A percentile compares a stretch with the other conserved stretches of the same genome.
Evolutionary conservation across 169 alveolate species (phyloP).

Genomic region (Theileria parva): DNA sequence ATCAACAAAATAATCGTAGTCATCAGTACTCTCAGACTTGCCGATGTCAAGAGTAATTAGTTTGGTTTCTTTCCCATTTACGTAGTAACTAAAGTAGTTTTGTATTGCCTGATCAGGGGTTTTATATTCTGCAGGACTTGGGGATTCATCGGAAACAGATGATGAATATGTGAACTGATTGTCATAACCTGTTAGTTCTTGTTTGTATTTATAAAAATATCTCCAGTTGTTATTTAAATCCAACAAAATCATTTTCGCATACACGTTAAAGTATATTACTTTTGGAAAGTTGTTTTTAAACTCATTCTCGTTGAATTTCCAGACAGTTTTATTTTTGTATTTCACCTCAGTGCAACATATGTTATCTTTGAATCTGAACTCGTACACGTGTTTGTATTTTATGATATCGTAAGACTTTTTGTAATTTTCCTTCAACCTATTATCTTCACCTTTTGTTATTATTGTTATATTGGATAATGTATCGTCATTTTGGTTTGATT

Average conservation of each 20-base stretch:
- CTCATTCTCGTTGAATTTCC: constrained; percentile 1
- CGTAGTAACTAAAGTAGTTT: background rate
- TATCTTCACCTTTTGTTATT: background rate
- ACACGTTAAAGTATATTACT: background rate
- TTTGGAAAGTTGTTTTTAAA: constrained; percentile 4
- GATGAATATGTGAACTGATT: background rate
- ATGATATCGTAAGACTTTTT: background rate
- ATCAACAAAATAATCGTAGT: background rate
- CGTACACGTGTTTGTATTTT: background rate
- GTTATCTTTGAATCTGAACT: background rate
- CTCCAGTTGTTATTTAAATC: constrained; percentile 13
- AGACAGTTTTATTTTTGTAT: background rate
- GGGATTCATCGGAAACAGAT: background rate
- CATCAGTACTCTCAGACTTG: background rate
- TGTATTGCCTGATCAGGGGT: background rate
- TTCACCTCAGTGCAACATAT: constrained; percentile 4
- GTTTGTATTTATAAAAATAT: constrained; percentile 2
- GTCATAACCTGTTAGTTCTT: background rate
- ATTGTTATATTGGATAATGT: background rate
- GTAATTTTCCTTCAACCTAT: background rate
- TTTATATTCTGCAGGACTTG: background rate
- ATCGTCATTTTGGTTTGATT: background rate
- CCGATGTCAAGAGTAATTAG: background rate
- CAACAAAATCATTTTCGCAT: constrained; percentile 9
- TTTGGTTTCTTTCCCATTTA: background rate